Base-by-base conservation (phyloP, 75 land plant species). In the Picea glauca region DNA sequence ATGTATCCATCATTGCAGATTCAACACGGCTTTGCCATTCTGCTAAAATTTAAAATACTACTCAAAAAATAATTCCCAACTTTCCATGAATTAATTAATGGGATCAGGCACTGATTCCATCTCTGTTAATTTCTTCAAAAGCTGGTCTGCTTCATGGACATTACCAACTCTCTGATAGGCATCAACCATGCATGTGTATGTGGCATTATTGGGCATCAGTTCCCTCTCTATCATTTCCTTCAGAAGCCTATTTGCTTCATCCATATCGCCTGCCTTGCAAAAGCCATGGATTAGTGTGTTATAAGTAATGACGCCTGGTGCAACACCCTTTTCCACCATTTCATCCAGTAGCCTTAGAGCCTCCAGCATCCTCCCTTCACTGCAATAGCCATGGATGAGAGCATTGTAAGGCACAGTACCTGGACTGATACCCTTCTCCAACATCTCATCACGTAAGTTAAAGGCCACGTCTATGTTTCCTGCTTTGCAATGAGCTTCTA, bases 321-420 rank as follows among this genome's bases (percentile, higher is more conserved):
- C 35, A 30, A 78, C 12, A 21, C 81, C 56, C 4, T 85, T 81
- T 26, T 83, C 81, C 30, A 76, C 2, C 87, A 91, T 85, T 12
- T 62, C 74, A 17, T 81, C 58, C 30, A 91, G 60, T 57, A 89
- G 58, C 15, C 82, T 35, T 3, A 12, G 38, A 13, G 90, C 91
- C 83, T 85, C 85, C 18, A 59, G 8, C 76, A 88, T 75, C 31
- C 80, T 88, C 13, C 84, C 84, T 5, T 32, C n/a, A 50, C 80
- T 88, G 84, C 92, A 90, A 56, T 82, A 66, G 12, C 84, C 84
- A 62, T 83, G 80, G 60, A 92, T 82, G 21, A 92, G 35, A 4
- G 63, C 60, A 80, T 91, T 87, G 57, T 77, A 85, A 60, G 87
- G 40, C 58, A 64, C 32, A 18, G 78, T 21, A 30, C 82, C 77